Percentiles rank a stretch among this genome's conserved stretches.
phyloP scores from a whole-genome alignment of 352 stramenopile genomes.

The Phytophthora pisi region DNA sequence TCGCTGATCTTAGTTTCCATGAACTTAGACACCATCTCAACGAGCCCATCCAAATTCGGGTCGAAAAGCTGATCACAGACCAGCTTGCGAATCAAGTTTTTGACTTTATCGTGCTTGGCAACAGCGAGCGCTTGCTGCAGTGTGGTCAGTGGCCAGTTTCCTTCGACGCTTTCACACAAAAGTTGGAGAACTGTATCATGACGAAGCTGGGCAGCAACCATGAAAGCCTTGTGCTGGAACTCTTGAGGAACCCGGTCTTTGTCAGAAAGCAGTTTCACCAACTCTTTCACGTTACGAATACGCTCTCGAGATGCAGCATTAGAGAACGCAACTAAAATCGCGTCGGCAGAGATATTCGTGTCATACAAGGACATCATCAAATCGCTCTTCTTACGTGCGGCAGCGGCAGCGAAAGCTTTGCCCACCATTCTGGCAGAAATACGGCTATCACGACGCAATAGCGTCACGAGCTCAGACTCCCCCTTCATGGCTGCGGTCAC shows the following conservation, averaged over 20 bases:
- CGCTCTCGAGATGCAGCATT: too few species aligned
- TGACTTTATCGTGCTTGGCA: neutral
- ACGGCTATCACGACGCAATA: too few species aligned
- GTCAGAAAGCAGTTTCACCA: neutral
- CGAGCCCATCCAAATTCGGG: neutral
- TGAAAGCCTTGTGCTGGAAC: neutral
- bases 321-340: too few species aligned
- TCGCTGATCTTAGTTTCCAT: neutral
- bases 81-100: neutral
- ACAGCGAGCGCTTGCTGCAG: neutral
- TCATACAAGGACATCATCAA: too few species aligned
- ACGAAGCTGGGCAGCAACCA: neutral
- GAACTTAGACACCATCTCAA: neutral
- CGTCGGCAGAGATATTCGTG: too few species aligned
- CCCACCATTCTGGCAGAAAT: too few species aligned
- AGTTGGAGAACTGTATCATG: neutral
- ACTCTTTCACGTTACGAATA: neutral
- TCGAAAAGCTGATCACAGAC: neutral
- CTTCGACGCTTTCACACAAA: neutral
- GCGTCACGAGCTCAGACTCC: too few species aligned
- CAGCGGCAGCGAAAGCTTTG: too few species aligned
- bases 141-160: neutral
- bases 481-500: too few species aligned
- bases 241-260: neutral
- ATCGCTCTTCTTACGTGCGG: too few species aligned